Evolutionary conservation across 148 eudicot species (phyloP).

Genomic region (Rhododendron griersonianum): DNA sequence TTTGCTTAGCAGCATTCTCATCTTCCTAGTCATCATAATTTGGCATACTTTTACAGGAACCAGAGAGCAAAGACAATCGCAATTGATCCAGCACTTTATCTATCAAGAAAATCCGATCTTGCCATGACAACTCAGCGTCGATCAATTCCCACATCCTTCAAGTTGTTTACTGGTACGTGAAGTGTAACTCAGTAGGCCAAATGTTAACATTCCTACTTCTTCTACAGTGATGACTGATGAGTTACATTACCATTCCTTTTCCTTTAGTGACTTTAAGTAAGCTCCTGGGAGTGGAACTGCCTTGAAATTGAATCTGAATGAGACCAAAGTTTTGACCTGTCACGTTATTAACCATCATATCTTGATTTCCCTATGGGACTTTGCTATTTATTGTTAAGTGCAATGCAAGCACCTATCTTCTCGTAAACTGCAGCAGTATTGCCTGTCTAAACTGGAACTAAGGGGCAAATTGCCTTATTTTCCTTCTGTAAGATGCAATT

Average conservation of each 20-base stretch:
- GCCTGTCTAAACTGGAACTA: background rate
- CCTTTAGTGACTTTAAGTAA: background rate
- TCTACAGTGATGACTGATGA: background rate
- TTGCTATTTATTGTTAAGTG: background rate
- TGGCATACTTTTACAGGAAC: slow-evolving; percentile 47
- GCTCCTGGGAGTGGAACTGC: background rate
- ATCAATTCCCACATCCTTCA: slow-evolving; percentile 85
- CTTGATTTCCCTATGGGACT: background rate
- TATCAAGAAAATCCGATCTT: slow-evolving; percentile 86
- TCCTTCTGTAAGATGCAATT: background rate
- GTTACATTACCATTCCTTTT: background rate
- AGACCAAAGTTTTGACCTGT: background rate
- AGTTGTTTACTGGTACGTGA: slow-evolving; percentile 72
- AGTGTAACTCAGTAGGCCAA: background rate
- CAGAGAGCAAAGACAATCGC: slow-evolving; percentile 85
- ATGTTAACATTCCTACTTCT: background rate
- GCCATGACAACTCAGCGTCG: slow-evolving; percentile 67
- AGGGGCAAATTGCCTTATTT: background rate
- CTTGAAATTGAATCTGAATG: background rate
- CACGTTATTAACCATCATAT: background rate
- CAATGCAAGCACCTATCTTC: background rate
- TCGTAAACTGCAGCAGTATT: background rate
- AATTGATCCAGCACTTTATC: slow-evolving; percentile 87
- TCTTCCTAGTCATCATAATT: background rate
- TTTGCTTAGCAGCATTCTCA: slow-evolving; percentile 3